Conservation (phyloP, 2,329 filamentous ascomycete species). For the Colletotrichum kahawae region DNA sequence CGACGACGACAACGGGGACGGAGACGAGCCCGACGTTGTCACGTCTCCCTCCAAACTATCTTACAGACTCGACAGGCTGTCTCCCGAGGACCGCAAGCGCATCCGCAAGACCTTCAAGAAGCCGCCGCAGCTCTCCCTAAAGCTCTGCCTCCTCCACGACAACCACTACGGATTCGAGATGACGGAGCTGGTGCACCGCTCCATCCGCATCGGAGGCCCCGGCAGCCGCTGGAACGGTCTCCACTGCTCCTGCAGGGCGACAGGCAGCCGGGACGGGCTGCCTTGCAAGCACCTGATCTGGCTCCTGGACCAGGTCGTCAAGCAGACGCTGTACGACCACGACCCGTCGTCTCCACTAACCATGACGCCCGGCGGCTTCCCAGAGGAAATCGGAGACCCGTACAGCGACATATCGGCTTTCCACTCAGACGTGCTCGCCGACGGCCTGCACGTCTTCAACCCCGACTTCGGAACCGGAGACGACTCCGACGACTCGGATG, state of each 20-base stretch:
- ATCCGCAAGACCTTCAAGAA: conserved; percentile 52
- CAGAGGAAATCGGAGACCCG: conserved; percentile 52
- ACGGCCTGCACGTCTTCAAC: conserved; percentile 49
- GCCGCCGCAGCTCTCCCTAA: conserved; percentile 53
- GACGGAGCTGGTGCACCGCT: conserved; percentile 57
- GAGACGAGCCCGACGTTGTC: conserved; percentile 31
- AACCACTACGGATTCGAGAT: conserved; percentile 61
- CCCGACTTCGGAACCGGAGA: conserved; percentile 21
- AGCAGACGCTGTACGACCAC: conserved; percentile 49
- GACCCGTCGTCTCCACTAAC: conserved; percentile 41
- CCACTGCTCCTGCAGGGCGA: conserved; percentile 49
- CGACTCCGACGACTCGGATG: conserved; percentile 29
- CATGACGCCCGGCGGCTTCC: conserved; percentile 47
- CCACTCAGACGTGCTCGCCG: conserved; percentile 56
- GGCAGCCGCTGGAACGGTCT: conserved; percentile 44
- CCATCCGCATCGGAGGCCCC: conserved; percentile 52
- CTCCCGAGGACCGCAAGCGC: conserved; percentile 37
- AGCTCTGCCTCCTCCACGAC: conserved; percentile 52
- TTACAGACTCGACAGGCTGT: conserved; percentile 46
- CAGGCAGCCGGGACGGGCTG: conserved; percentile 22
- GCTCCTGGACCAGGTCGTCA: conserved; percentile 58
- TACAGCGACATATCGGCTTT: conserved; percentile 55
- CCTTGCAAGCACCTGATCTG: conserved; percentile 59
- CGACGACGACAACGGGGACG: conserved; percentile 28
- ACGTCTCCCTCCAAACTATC: conserved; percentile 44